These are phyloP conservation scores for Graphilbum fragrans DNA, from an alignment of 2,329 filamentous ascomycete species.

Conservation along the genomic window DNA sequence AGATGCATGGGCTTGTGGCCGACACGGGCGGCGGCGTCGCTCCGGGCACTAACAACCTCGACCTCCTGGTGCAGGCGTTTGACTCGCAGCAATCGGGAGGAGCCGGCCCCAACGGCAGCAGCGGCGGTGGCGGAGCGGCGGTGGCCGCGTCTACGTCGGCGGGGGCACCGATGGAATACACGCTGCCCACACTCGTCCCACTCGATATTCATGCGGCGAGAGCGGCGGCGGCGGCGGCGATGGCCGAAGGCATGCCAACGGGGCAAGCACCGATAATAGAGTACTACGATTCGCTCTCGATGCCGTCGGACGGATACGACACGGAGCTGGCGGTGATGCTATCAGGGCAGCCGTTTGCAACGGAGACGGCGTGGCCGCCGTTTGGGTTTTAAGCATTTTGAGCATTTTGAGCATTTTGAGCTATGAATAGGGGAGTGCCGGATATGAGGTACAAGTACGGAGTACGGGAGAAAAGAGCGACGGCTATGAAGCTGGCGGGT, in stretches of 20 bases:
- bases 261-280: background rate
- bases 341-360: conserved; percentile 19
- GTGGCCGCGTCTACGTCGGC: no score
- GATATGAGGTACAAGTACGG: no score
- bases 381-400: conserved; percentile 8
- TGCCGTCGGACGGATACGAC: conserved; percentile 31
- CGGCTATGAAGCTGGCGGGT: no score
- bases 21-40: background rate
- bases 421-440: no score
- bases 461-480: no score
- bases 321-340: conserved; percentile 31
- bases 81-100: background rate
- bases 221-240: background rate
- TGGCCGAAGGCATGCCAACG: background rate
- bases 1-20: background rate
- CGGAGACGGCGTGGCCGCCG: conserved; percentile 12
- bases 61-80: conserved; percentile 24
- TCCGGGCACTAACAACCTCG: conserved; percentile 16
- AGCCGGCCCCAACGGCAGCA: background rate
- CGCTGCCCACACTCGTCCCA: background rate
- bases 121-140: no score
- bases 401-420: no score
- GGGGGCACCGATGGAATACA: background rate
- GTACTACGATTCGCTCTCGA: conserved; percentile 1
- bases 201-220: background rate